Percentiles rank a stretch among this genome's conserved stretches.
Evolutionary conservation across 1,284 basidiomycete species (phyloP).

Genomic region (Ustilago lituana): DNA sequence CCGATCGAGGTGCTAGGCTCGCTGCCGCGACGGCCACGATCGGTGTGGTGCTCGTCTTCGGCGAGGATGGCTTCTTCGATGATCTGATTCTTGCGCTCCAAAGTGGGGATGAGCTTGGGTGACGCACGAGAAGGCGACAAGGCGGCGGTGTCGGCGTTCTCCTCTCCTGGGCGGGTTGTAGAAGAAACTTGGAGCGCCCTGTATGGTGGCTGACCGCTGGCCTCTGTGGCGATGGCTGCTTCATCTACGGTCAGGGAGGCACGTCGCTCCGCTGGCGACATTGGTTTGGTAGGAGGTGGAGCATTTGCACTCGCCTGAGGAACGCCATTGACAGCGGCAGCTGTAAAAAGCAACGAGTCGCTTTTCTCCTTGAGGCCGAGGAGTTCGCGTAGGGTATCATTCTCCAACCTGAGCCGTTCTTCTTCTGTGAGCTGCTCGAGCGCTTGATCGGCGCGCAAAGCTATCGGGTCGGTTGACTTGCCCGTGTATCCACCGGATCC

Average conservation of each 20-base stretch:
- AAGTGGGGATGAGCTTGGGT: slow-evolving; percentile 20
- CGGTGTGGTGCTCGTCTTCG: slow-evolving; percentile 27
- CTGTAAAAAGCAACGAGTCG: slow-evolving; percentile 27
- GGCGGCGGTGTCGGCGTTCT: slow-evolving; percentile 4
- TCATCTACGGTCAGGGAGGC: slow-evolving; percentile 45
- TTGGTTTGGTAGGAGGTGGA: slow-evolving; percentile 7
- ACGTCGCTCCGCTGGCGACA: slow-evolving; percentile 28
- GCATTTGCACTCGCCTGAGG: background rate
- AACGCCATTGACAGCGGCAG: background rate
- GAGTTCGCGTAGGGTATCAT: slow-evolving; percentile 59
- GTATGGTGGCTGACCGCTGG: slow-evolving; percentile 38
- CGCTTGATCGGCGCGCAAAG: slow-evolving; percentile 44
- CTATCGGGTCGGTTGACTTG: slow-evolving; percentile 48
- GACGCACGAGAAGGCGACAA: slow-evolving; percentile 20
- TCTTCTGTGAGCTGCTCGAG: slow-evolving; percentile 58
- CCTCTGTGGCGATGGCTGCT: slow-evolving; percentile 46
- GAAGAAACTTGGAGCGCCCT: slow-evolving; percentile 38
- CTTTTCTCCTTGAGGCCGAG: slow-evolving; percentile 53
- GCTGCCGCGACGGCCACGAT: slow-evolving; percentile 13
- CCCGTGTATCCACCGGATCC: slow-evolving; percentile 63
- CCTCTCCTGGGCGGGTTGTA: slow-evolving; percentile 32
- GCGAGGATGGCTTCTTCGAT: slow-evolving; percentile 49
- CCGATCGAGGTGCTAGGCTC: slow-evolving; percentile 5
- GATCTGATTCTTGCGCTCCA: slow-evolving; percentile 45
- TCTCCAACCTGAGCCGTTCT: slow-evolving; percentile 61